phyloP scores from a whole-genome alignment of 2,329 filamentous ascomycete species.

The Botryotinia convoluta region DNA sequence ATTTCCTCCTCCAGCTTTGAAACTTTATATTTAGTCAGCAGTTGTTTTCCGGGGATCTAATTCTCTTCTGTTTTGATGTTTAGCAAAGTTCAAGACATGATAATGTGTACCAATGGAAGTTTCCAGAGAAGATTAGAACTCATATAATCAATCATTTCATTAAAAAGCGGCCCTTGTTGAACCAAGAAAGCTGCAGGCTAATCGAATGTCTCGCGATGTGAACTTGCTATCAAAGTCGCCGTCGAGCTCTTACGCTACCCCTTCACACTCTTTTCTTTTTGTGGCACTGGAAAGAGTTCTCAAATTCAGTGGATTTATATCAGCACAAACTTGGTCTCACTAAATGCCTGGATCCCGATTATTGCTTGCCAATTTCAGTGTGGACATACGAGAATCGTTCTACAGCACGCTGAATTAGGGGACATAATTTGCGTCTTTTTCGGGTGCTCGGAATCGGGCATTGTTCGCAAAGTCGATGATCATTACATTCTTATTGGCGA shows the following conservation, averaged over 20 bases:
- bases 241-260: background rate
- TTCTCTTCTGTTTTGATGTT: background rate
- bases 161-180: background rate
- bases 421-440: too few species aligned
- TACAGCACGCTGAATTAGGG: too few species aligned
- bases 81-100: background rate
- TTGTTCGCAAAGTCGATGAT: too few species aligned
- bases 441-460: too few species aligned
- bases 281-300: background rate
- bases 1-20: background rate
- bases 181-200: background rate
- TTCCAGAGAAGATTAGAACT: background rate
- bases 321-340: conserved; percentile 8
- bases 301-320: conserved; percentile 41
- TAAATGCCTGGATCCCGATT: too few species aligned
- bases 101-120: background rate
- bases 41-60: background rate
- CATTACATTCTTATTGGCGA: too few species aligned
- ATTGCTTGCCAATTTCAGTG: too few species aligned
- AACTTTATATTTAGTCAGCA: background rate
- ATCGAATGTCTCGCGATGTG: background rate
- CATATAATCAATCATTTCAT: background rate
- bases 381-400: too few species aligned
- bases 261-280: too few species aligned
- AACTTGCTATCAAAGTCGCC: background rate